phyloP scores from a whole-genome alignment of 345 rosid genomes.

The Psidium friedrichsthalianum region DNA sequence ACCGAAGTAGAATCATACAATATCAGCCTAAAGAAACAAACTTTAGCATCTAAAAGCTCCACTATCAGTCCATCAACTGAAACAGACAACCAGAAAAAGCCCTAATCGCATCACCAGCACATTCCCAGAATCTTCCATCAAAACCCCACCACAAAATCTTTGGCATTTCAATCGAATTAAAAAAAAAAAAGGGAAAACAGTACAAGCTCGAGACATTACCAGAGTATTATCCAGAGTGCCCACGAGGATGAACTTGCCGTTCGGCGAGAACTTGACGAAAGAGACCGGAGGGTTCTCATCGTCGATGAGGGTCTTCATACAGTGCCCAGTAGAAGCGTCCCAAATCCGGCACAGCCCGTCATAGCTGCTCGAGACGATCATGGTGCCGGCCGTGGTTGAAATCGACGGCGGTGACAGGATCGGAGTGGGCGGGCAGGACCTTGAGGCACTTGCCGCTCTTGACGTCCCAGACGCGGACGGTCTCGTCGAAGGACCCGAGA shows the following conservation, averaged over 20 bases:
- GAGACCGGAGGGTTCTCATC: slow-evolving; percentile 96
- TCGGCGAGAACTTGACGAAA: slow-evolving; percentile 77
- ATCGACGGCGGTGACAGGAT: slow-evolving; percentile 87
- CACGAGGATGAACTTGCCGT: slow-evolving; percentile 87
- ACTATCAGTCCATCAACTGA: not conserved
- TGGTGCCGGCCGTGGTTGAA: slow-evolving; percentile 72
- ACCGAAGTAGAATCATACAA: not conserved
- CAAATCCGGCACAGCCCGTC: slow-evolving; percentile 88
- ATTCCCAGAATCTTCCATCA: accelerated
- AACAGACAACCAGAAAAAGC: not conserved
- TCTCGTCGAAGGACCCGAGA: slow-evolving; percentile 90
- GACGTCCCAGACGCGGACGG: slow-evolving; percentile 92
- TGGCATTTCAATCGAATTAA: not conserved
- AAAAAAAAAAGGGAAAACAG: not conserved
- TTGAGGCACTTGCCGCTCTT: slow-evolving; percentile 76
- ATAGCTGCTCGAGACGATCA: slow-evolving; percentile 82
- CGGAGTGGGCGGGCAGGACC: slow-evolving; percentile 91
- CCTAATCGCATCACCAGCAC: not conserved
- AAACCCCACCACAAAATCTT: not conserved
- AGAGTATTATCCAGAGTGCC: slow-evolving; percentile 76
- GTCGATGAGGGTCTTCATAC: slow-evolving; percentile 73
- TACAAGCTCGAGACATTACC: slow-evolving; percentile 22
- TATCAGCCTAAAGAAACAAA: not conserved
- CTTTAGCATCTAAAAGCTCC: not conserved
- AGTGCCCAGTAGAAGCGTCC: slow-evolving; percentile 88